Base-by-base conservation (phyloP, 306 rosid genomes). In the Citrullus mucosospermus region DNA sequence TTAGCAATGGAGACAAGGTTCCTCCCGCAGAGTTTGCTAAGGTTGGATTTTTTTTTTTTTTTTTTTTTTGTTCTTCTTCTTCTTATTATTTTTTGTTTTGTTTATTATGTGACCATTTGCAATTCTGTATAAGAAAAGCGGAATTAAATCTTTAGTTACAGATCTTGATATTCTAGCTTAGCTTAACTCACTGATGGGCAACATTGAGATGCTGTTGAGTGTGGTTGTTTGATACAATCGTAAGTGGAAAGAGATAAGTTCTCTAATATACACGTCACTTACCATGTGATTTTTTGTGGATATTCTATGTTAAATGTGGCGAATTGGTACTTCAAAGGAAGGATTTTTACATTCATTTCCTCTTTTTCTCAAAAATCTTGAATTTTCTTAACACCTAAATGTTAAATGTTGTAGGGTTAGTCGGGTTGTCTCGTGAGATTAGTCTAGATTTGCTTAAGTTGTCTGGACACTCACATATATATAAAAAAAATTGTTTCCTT, bases 21-120 rank as follows among this genome's bases (percentile, higher is more conserved):
- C 98, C 98, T 28, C 96, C 97, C 8, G 90, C 97, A 4, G 98
- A 95, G 87, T 95, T 92, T 86, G 97, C 97, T 5, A 95, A 95
- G 91, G 97, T 92, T 38, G 12, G 10, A 53, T 7, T 3, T 1
- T 15, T 50, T 15, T 53, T 38, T 39, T 28, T 25, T 25, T 25
- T 25, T 25, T 25, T 25, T 25, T 25, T 25, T 25, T 25, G 28
- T 25, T 25, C 28, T 25, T 22, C 20, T 9, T 41, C 56, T 63
- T 63, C 12, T 34, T 34, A 2, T 62, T 62, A 2, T 30, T 65
- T 3, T 65, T 8, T 43, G 43, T 12, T 36, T 16, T 5, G 3
- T 36, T 22, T 6, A 36, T 65, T 34, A 15, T 46, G 17, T 36
- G 6, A 63, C 46, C 69, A 7, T 63, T 63, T 18, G 46, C 22